phyloP scores from a whole-genome alignment of 1,284 basidiomycete genomes.

The Mycosarcoma mackinlayi region DNA sequence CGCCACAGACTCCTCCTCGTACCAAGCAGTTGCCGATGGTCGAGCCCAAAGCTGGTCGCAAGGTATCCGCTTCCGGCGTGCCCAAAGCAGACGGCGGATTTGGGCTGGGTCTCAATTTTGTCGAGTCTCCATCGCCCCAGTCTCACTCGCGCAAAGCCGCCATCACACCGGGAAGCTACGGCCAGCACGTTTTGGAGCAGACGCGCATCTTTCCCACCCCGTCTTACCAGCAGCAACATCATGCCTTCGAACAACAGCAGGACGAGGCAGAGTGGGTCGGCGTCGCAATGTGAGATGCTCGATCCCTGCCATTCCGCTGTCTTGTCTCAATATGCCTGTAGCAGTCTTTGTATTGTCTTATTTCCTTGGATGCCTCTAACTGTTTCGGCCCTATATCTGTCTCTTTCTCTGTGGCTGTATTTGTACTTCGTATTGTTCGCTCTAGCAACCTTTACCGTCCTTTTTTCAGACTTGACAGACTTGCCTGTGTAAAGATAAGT shows the following conservation, averaged over 20 bases:
- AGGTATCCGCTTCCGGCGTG: constrained; percentile 36
- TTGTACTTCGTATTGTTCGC: too few species aligned
- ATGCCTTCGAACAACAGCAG: constrained; percentile 19
- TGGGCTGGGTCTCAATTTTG: constrained; percentile 51
- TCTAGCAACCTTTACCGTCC: too few species aligned
- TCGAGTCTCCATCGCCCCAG: constrained; percentile 40
- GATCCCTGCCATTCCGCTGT: constrained; percentile 6
- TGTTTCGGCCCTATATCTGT: too few species aligned
- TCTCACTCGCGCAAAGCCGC: constrained; percentile 23
- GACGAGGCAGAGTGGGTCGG: constrained; percentile 43
- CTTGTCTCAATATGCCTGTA: background rate
- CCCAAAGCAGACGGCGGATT: constrained; percentile 37
- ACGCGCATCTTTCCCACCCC: constrained; percentile 9
- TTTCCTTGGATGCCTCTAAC: too few species aligned
- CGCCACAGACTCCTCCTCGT: constrained; percentile 45
- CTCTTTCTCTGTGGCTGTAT: too few species aligned
- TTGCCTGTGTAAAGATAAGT: background rate
- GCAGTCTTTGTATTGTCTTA: constrained; percentile 7
- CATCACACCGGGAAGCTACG: constrained; percentile 24
- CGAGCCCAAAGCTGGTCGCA: constrained; percentile 19
- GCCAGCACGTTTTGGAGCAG: constrained; percentile 16
- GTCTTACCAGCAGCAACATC: constrained; percentile 3
- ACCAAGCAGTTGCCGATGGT: constrained; percentile 7
- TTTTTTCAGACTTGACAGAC: too few species aligned
- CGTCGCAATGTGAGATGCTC: constrained; percentile 41